Base-by-base conservation (phyloP, 2,329 filamentous ascomycete genomes). In the Talaromyces islandicus region DNA sequence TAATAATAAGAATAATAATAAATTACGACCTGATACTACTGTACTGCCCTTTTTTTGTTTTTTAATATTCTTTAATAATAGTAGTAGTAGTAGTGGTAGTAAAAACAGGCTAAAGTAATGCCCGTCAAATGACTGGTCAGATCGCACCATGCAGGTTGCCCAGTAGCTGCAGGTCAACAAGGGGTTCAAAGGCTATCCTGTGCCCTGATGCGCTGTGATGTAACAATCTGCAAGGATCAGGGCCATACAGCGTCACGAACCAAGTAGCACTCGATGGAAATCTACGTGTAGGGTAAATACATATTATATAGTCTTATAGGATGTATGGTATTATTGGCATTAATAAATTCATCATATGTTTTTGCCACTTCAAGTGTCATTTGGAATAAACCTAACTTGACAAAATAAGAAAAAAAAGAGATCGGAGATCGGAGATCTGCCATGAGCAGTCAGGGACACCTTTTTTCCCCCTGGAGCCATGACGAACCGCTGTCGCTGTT, bases 171-270 rank as follows among this genome's bases (percentile, higher is more conserved):
- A 51, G 48, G 11, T 29, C 4, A n/a, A 52, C 48, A 52, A 52
- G 48, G 48, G 35, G 48, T 24, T 52, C 24, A 10, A 7, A 52
- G 25, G 48, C 48, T 52, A 52, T 52, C 14, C 27, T 27, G 48
- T 27, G 41, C 25, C 19, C 25, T n/a, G 48, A 52, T n/a, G 48
- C 48, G 48, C 50, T 46, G 56, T 60, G 59, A 60, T 60, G 59
- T 60, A 60, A 60, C 46, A 57, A 57, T 60, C 59, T 57, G 59
- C 59, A 60, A 60, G 59, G 59, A 60, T 59, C 30, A 25, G 48
- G 48, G 43, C n/a, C 48, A 29, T 52, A 52, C 27, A 52, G 24
- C 29, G 19, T n/a, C 7, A 17, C 7, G n/a, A 27, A 7, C 41
- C 12, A 1, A n/a, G 41, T 21, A 4, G 41, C 41, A n/a, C 41